Conservation (phyloP, 345 rosid species). For the Limnanthes douglasii region DNA sequence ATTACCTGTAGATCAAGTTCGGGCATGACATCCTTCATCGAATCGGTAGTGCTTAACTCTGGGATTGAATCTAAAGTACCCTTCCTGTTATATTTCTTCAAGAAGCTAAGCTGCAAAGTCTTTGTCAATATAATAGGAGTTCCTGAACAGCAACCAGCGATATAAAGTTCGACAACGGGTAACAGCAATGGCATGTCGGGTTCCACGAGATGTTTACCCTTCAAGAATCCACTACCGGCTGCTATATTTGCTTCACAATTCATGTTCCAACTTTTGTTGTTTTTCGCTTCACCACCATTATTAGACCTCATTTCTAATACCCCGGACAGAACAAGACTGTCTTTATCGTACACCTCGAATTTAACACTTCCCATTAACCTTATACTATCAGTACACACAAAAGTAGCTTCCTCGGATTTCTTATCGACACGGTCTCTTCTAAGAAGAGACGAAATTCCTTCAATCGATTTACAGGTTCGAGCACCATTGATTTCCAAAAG, state of each 20-base stretch:
- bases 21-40: conserved; percentile 15
- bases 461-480: conserved; percentile 37
- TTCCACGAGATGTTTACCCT: conserved; percentile 30
- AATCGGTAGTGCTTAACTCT: conserved; percentile 40
- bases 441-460: conserved; percentile 42
- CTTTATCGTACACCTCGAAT: conserved; percentile 57
- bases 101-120: conserved; percentile 45
- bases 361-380: conserved; percentile 56
- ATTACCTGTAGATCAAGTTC: conserved; percentile 44
- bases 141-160: conserved; percentile 68
- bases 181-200: conserved; percentile 22
- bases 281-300: conserved; percentile 35
- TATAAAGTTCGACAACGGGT: conserved; percentile 69
- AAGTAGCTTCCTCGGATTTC: conserved; percentile 66
- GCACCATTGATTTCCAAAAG: conserved; percentile 66
- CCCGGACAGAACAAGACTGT: conserved; percentile 51
- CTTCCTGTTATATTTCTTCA: conserved; percentile 47
- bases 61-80: conserved; percentile 62
- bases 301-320: conserved; percentile 31
- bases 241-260: conserved; percentile 39
- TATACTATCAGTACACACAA: conserved; percentile 64
- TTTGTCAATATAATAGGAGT: conserved; percentile 67
- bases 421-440: conserved; percentile 75
- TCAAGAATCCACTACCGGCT: conserved; percentile 31
- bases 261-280: conserved; percentile 49